phyloP scores from a whole-genome alignment of 129 eudicot genomes.

The Arctium minus region DNA sequence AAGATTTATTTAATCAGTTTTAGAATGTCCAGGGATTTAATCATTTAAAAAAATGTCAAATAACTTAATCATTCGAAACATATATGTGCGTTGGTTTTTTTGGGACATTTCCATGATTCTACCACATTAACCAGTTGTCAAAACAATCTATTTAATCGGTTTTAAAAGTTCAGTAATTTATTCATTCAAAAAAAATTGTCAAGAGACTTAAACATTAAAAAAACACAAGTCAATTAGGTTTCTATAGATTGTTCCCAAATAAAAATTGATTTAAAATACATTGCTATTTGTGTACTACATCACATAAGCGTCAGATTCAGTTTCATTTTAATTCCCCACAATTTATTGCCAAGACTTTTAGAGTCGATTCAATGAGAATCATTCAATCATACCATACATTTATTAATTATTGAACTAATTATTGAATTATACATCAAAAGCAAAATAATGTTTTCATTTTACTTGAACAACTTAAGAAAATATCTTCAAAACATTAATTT shows the following conservation, averaged over 20 bases:
- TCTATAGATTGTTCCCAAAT: neutral
- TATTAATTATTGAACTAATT: neutral
- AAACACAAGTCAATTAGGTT: neutral
- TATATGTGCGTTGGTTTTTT: too few species aligned
- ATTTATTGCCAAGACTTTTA: neutral
- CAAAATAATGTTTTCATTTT: too few species aligned
- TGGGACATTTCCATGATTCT: too few species aligned
- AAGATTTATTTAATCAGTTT: neutral
- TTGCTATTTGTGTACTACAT: neutral
- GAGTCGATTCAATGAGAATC: neutral
- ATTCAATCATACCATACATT: neutral
- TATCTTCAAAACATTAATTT: neutral
- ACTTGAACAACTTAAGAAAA: neutral
- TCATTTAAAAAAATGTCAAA: too few species aligned
- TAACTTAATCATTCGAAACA: too few species aligned
- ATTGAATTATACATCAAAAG: neutral
- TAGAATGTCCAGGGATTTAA: neutral
- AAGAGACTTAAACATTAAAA: too few species aligned
- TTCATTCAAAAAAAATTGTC: too few species aligned
- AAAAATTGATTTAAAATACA: neutral
- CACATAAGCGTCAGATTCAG: neutral
- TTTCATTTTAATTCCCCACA: neutral
- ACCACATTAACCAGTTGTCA: too few species aligned
- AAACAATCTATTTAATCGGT: too few species aligned
- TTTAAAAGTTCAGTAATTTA: too few species aligned